Percentiles rank a stretch among this genome's conserved stretches.
These are phyloP conservation scores for Lagenidium sp. DNA, from an alignment of 352 stramenopile species.

Conservation along the genomic window DNA sequence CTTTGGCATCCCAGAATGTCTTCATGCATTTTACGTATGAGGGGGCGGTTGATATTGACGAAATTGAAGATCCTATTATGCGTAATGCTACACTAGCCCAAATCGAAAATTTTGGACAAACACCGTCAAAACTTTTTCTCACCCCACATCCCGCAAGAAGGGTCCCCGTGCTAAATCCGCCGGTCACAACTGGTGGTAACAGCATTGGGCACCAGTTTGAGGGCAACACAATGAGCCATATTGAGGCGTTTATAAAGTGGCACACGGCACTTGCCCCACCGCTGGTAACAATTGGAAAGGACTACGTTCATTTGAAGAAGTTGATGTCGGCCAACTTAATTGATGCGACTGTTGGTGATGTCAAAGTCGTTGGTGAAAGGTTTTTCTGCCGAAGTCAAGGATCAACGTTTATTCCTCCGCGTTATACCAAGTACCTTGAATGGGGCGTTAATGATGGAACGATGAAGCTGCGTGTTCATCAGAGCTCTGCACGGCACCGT, in stretches of 20 bases:
- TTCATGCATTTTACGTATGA: slow-evolving; percentile 86
- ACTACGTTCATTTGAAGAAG: slow-evolving; percentile 72
- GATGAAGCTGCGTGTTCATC: slow-evolving; percentile 55
- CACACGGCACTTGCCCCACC: slow-evolving; percentile 55
- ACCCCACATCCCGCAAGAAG: slow-evolving; percentile 54
- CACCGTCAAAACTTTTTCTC: slow-evolving; percentile 67
- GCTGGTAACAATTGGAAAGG: slow-evolving; percentile 64
- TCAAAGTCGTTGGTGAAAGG: slow-evolving; percentile 51
- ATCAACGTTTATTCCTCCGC: slow-evolving; percentile 52
- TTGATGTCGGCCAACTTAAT: slow-evolving; percentile 20
- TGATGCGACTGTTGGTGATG: slow-evolving; percentile 38
- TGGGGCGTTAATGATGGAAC: slow-evolving; percentile 38
- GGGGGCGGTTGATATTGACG: slow-evolving; percentile 69
- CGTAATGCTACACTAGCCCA: slow-evolving; percentile 87
- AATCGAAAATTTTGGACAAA: slow-evolving; percentile 90
- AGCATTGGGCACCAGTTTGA: slow-evolving; percentile 32
- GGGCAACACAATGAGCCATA: slow-evolving; percentile 40
- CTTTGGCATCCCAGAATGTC: slow-evolving; percentile 91
- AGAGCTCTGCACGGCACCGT: slow-evolving; percentile 38
- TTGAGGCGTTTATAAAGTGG: slow-evolving; percentile 74
- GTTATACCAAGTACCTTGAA: slow-evolving; percentile 71
- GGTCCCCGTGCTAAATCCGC: slow-evolving; percentile 22
- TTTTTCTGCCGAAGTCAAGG: slow-evolving; percentile 34
- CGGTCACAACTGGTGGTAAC: background rate
- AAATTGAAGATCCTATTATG: slow-evolving; percentile 84